Evolutionary conservation across 169 alveolate genomes (phyloP), one percentile per base, ranked within the genome.

Genomic region (Condylostoma magnum): DNA sequence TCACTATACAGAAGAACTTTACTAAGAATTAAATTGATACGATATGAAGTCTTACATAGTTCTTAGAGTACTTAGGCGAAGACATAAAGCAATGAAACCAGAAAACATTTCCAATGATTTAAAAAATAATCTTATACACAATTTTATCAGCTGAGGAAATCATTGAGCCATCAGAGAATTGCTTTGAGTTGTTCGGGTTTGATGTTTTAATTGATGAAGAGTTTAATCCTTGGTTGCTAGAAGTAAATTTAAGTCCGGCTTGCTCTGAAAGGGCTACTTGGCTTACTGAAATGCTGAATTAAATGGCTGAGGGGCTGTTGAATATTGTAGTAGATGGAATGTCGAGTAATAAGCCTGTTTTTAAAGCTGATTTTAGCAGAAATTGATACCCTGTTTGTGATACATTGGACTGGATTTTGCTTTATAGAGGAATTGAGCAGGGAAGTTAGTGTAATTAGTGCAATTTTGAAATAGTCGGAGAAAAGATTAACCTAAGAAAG

Each of bases 121-220:
- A 82, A 20, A 55, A 76, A 4, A 47, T 79, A 3, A 54, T 86
- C 10, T 63, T 76, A 2, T 66, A 71, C 25, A 79, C 90, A 18
- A 48, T 84, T 6, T 55, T 58, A 63, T 79, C 74, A 36, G 83
- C 77, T 1, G 28, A 69, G 31, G 90, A 84, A 2, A 43, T 60
- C 50, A 54, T 84, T 51, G 90, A 78, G 12, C 38, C 70, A 12
- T 80, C 73, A 51, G 33, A 55, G 22, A 75, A 80, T 34, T 79
- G 91, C 58, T 85, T 89, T 69, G 95, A 89, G 57, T 58, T 89
- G 3, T 89, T 70, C 76, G 95, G 95, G 25, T 85, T 85, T 60
- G 95, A 89, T 48, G 77, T 89, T 52, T 50, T 89, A 20, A 27
- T 89, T 15, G 95, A 89, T 37, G 66, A 85, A 28, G 53, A 76